phyloP scores from a whole-genome alignment of 306 rosid genomes.

The Quercus aquifolioides region DNA sequence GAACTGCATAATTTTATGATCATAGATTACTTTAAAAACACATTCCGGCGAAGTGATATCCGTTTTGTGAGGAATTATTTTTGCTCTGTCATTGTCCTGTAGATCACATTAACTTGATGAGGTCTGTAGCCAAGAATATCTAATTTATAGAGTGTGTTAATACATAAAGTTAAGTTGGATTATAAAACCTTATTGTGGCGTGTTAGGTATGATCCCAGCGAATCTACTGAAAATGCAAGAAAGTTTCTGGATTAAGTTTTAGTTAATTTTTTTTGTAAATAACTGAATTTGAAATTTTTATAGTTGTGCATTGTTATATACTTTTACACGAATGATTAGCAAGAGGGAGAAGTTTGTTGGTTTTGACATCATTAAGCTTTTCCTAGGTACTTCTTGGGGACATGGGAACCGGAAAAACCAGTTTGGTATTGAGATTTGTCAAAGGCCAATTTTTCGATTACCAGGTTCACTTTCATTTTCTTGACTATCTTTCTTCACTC shows the following conservation, averaged over 20 bases:
- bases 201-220: not conserved
- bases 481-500: not conserved
- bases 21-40: not conserved
- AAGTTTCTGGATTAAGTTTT: not conserved
- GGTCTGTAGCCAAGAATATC: not conserved
- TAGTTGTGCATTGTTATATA: not conserved
- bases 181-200: not conserved
- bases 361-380: not conserved
- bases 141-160: not conserved
- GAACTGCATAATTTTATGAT: not conserved
- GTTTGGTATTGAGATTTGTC: constrained; percentile 81
- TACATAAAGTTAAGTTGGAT: not conserved
- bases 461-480: constrained; percentile 45
- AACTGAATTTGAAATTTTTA: not conserved
- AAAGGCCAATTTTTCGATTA: constrained; percentile 82
- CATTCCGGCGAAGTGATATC: not conserved
- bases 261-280: not conserved
- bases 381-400: constrained; percentile 82
- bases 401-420: constrained; percentile 91
- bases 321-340: not conserved
- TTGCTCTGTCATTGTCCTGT: not conserved
- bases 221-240: not conserved
- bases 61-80: not conserved
- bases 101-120: not conserved
- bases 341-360: not conserved